These are phyloP conservation scores for Juglanconis oblonga DNA, from an alignment of 2,329 filamentous ascomycete genomes.

Conservation along the genomic window DNA sequence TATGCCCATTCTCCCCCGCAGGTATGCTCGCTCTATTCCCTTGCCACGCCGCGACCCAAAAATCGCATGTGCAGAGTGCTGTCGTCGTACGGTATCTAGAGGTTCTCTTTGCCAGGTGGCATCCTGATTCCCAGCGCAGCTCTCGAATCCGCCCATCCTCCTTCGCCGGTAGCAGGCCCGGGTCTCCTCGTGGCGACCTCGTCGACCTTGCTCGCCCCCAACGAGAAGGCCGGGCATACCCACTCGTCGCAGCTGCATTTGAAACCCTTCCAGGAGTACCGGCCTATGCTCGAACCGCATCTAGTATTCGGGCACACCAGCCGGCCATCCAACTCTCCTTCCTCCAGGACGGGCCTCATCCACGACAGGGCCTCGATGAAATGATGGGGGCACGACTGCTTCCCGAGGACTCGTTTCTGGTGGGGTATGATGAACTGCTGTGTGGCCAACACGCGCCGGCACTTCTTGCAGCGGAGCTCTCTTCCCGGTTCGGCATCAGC, in stretches of 20 bases:
- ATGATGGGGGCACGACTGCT: slow-evolving; percentile 68
- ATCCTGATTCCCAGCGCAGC: slow-evolving; percentile 49
- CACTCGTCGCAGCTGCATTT: slow-evolving; percentile 87
- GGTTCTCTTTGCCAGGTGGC: slow-evolving; percentile 45
- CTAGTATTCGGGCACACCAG: slow-evolving; percentile 76
- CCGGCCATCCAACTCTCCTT: slow-evolving; percentile 78
- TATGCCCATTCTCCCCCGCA: no score
- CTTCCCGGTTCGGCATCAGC: slow-evolving; percentile 5
- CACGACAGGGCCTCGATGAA: slow-evolving; percentile 91
- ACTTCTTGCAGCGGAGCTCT: slow-evolving; percentile 86
- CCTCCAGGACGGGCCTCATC: slow-evolving; percentile 84
- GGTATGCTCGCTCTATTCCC: no score
- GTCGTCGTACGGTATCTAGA: no score
- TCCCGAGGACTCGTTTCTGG: slow-evolving; percentile 28
- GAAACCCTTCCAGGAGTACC: slow-evolving; percentile 96
- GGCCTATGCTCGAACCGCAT: slow-evolving; percentile 80
- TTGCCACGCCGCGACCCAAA: no score
- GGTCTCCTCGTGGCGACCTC: slow-evolving; percentile 43
- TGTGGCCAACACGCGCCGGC: slow-evolving; percentile 63
- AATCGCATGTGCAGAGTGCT: no score
- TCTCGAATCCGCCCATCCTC: slow-evolving; percentile 22
- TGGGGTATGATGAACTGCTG: slow-evolving; percentile 66
- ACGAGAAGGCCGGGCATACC: slow-evolving; percentile 86
- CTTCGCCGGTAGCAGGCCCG: slow-evolving; percentile 8
- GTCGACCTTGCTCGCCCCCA: slow-evolving; percentile 80